Evolutionary conservation across 148 eudicot species (phyloP), one percentile per base, ranked within the genome.

Genomic region (Persicaria maculosa): DNA sequence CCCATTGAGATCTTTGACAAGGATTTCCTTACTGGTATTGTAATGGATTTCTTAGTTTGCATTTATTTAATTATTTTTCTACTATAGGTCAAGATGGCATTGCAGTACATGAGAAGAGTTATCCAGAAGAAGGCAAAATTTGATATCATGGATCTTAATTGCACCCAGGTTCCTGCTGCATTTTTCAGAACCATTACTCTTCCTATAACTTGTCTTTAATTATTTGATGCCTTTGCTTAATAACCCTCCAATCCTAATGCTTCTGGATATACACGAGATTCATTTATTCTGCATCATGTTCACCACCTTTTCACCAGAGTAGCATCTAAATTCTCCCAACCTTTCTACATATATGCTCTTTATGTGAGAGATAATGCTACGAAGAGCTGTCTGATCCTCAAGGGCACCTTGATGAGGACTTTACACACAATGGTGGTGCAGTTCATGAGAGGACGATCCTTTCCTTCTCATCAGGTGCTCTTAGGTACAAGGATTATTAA

Each of bases 41-140:
- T 15, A 40, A 59, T 40, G 46, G 19, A 43, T 65, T 19, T 73
- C 64, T 76, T 62, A 47, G 46, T 64, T 36, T 45, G 48, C 47
- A 22, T 74, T 52, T 25, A 8, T 25, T 44, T 70, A 36, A 6
- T 62, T 43, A 6, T 44, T 50, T 31, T 58, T n/a, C 4, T 25
- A 44, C 70, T 83, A n/a, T 75, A 93, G 98, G 89, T 93, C 76
- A 93, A 93, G 88, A 83, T 93, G 88, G 98, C 84, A 44, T 76
- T 93, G 65, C 91, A 87, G 79, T 90, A 93, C 82, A 93, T 93
- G 98, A 88, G 98, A 47, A 86, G 90, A 58, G 86, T 87, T 73
- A 93, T 93, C 64, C 91, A 82, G 76, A 93, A 84, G 86, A 93
- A 84, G 83, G 96, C 92, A 72, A 88, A 93, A 72, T 93, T 93